Conservation (phyloP, 192 early-diverging fungal genomes). For the Helicostylum pulchrum region DNA sequence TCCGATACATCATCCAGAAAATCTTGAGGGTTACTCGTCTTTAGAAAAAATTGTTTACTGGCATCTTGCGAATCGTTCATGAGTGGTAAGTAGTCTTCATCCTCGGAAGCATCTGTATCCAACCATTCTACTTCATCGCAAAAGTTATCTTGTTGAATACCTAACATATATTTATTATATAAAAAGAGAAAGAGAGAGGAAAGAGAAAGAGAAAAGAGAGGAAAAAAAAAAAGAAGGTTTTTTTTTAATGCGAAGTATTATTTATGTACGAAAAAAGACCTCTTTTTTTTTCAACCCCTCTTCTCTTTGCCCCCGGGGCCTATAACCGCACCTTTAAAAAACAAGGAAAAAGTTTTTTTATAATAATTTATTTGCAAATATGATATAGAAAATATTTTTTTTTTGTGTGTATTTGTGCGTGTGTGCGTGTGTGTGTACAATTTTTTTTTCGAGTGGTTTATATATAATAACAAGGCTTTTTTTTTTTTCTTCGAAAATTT, state of each 20-base stretch:
- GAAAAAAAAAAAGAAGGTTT: not conserved
- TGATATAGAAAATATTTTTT: not conserved
- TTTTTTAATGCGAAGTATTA: conserved; percentile 3
- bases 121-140: conserved; percentile 14
- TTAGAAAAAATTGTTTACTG: conserved; percentile 7
- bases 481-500: not conserved
- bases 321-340: not conserved
- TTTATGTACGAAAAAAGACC: not conserved
- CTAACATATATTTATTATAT: not conserved
- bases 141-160: not conserved
- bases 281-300: too few relatives aligned
- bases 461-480: not conserved
- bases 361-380: not conserved
- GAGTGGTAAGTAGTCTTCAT: conserved; percentile 26
- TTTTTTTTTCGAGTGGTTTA: not conserved
- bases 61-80: conserved; percentile 1
- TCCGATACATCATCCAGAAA: not conserved
- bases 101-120: conserved; percentile 28
- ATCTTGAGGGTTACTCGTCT: not conserved
- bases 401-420: not conserved
- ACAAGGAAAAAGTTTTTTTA: not conserved
- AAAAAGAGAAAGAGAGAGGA: not conserved
- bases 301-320: not conserved
- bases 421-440: not conserved
- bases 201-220: not conserved